Conservation (phyloP, 306 rosid genomes). For the Bauhinia variegata region DNA sequence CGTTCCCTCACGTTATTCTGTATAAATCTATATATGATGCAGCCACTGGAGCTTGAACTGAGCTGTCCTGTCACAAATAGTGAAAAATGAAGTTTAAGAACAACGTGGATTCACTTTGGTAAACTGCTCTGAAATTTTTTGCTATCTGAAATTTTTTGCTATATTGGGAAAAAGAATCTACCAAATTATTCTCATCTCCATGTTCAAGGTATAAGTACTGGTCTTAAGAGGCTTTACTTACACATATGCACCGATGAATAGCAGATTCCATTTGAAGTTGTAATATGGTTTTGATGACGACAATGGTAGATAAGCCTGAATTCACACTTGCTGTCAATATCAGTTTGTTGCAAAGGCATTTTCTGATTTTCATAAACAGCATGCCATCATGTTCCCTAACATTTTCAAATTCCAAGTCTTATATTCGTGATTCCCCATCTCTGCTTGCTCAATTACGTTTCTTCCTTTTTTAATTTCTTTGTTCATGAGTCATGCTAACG, state of each 20-base stretch:
- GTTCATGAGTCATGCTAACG: too few species aligned
- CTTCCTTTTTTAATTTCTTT: too few species aligned
- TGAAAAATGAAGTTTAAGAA: not conserved
- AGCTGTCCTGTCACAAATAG: not conserved
- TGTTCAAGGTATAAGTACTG: constrained; percentile 23
- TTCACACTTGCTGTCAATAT: constrained; percentile 24
- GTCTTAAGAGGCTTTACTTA: not conserved
- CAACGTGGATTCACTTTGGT: too few species aligned
- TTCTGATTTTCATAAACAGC: constrained; percentile 6
- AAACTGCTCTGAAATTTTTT: too few species aligned
- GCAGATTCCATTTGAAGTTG: constrained; percentile 32
- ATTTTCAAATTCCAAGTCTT: constrained; percentile 21
- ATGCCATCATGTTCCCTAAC: not conserved
- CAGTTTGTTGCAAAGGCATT: constrained; percentile 28
- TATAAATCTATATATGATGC: not conserved
- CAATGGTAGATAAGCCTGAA: too few species aligned
- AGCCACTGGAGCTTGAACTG: not conserved
- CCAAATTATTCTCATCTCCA: not conserved
- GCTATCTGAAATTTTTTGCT: too few species aligned
- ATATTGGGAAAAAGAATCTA: too few species aligned
- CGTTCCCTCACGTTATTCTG: constrained; percentile 17
- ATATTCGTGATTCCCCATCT: too few species aligned
- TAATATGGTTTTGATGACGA: constrained; percentile 23
- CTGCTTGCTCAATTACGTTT: too few species aligned
- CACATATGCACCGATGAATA: constrained; percentile 3